These are phyloP conservation scores for Phytopythium montanum DNA, from an alignment of 352 stramenopile genomes.

Conservation along the genomic window DNA sequence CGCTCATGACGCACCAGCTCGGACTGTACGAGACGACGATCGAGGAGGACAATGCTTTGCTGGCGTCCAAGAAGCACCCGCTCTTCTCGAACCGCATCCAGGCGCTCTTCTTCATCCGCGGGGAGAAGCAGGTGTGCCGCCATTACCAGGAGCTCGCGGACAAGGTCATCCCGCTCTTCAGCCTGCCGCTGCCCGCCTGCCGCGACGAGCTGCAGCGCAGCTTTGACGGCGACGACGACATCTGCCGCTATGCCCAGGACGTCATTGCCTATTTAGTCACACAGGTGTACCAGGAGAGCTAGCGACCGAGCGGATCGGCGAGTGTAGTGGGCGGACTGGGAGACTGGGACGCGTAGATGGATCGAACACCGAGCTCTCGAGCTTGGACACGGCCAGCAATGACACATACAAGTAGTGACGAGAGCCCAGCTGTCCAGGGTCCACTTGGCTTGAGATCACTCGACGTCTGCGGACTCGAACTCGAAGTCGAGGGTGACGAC, in stretches of 20 bases:
- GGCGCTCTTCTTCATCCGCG: conserved; percentile 85
- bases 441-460: no score
- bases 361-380: neutral
- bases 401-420: neutral
- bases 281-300: conserved; percentile 79
- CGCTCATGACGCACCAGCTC: conserved; percentile 80
- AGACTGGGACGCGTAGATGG: neutral
- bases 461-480: conserved; percentile 26
- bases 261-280: conserved; percentile 88
- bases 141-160: conserved; percentile 82
- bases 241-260: conserved; percentile 84
- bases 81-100: conserved; percentile 88
- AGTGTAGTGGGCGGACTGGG: neutral
- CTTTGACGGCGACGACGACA: conserved; percentile 78
- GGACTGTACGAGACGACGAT: conserved; percentile 83
- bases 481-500: conserved; percentile 50
- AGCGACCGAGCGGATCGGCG: neutral
- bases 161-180: conserved; percentile 82
- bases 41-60: conserved; percentile 80
- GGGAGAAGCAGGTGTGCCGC: conserved; percentile 85
- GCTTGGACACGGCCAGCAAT: neutral
- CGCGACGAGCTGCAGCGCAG: conserved; percentile 68
- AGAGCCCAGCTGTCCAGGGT: no score
- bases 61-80: conserved; percentile 74
- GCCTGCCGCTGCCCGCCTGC: conserved; percentile 57